Conservation (phyloP, 306 rosid genomes). For the Oemleria cerasiformis region DNA sequence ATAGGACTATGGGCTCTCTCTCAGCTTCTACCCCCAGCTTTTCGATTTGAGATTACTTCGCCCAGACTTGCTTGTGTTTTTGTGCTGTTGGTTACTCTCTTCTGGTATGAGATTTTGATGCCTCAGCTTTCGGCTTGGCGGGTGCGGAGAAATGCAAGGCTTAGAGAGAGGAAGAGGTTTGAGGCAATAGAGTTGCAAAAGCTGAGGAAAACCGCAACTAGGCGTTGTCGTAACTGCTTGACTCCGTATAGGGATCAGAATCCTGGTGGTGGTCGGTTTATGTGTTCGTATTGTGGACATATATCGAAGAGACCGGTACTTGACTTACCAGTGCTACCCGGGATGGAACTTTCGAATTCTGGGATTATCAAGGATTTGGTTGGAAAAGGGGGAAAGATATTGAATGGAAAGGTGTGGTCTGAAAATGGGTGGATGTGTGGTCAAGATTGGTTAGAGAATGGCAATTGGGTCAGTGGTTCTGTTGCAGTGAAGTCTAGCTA, state of each 20-base stretch:
- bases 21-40: conserved; percentile 97
- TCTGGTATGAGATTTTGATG: conserved; percentile 99
- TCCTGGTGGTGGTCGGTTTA: conserved; percentile 94
- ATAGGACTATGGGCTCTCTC: conserved; percentile 97
- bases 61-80: conserved; percentile 93
- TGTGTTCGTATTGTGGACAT: conserved; percentile 97
- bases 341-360: conserved; percentile 61
- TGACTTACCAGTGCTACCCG: conserved; percentile 81
- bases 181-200: conserved; percentile 94
- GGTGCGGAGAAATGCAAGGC: conserved; percentile 62
- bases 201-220: conserved; percentile 79
- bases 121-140: conserved; percentile 98
- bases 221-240: conserved; percentile 89
- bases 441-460: conserved; percentile 90
- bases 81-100: conserved; percentile 87
- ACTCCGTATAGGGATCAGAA: conserved; percentile 94
- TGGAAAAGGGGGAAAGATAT: conserved; percentile 85
- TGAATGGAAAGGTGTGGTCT: conserved; percentile 83
- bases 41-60: conserved; percentile 91
- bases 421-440: conserved; percentile 91
- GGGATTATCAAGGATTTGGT: conserved; percentile 75
- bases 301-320: conserved; percentile 88
- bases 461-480: conserved; percentile 75
- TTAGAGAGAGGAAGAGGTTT: conserved; percentile 84
- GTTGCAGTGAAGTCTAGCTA: conserved; percentile 51